Evolutionary conservation across 768 basidiomycete species (phyloP).

Genomic region (Tephrocybe sp.): DNA sequence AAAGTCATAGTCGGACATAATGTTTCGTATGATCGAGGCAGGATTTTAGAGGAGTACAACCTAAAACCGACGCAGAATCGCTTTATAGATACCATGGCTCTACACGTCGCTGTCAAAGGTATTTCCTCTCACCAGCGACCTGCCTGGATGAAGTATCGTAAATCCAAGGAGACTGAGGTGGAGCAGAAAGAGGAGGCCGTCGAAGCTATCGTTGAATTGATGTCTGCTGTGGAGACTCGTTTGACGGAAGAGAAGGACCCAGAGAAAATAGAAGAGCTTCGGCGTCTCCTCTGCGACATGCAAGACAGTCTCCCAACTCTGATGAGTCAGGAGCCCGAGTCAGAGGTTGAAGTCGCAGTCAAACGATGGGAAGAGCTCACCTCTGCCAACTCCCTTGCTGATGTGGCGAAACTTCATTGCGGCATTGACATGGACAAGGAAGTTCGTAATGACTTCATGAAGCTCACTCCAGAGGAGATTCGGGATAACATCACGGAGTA

Average conservation of each 20-base stretch:
- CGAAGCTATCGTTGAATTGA: slow-evolving; percentile 47
- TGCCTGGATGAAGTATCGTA: slow-evolving; percentile 85
- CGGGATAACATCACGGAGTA: slow-evolving; percentile 66
- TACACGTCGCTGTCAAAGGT: slow-evolving; percentile 91
- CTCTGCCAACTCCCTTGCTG: slow-evolving; percentile 86
- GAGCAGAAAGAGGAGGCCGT: slow-evolving; percentile 63
- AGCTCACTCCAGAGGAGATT: slow-evolving; percentile 60
- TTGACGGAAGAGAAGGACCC: slow-evolving; percentile 45
- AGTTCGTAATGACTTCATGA: slow-evolving; percentile 75
- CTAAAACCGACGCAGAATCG: slow-evolving; percentile 65
- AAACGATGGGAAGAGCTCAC: slow-evolving; percentile 93
- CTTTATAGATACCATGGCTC: slow-evolving; percentile 91
- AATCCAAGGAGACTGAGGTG: slow-evolving; percentile 55
- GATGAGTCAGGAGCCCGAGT: slow-evolving; percentile 25
- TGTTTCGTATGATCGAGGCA: slow-evolving; percentile 87
- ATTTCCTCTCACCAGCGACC: slow-evolving; percentile 94
- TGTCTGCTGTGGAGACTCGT: slow-evolving; percentile 44
- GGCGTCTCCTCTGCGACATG: slow-evolving; percentile 34
- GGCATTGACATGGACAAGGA: slow-evolving; percentile 76
- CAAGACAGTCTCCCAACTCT: slow-evolving; percentile 32
- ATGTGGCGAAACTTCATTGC: slow-evolving; percentile 90
- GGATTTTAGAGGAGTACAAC: slow-evolving; percentile 81
- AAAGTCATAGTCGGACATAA: slow-evolving; percentile 90
- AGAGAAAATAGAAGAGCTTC: slow-evolving; percentile 42
- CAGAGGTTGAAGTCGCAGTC: slow-evolving; percentile 27